Evolutionary conservation across 78 protist genomes (phyloP).

Genomic region (Creolimax fragrantissima): DNA sequence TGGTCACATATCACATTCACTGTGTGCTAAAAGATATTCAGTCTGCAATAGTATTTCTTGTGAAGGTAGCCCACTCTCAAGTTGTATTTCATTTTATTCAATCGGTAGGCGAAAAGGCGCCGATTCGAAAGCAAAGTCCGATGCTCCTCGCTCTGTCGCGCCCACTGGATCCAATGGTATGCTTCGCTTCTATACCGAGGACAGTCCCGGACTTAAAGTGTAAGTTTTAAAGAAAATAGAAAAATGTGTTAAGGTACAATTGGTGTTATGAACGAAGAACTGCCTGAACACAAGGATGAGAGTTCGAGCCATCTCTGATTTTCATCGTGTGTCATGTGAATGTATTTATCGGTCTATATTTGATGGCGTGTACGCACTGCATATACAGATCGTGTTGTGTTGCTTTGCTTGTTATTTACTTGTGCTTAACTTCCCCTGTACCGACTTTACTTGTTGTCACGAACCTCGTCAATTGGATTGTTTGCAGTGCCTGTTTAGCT

Average conservation of each 20-base stretch:
- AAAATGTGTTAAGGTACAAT: not conserved
- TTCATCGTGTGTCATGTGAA: no score
- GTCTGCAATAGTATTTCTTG: not conserved
- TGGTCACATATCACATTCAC: not conserved
- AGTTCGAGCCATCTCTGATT: no score
- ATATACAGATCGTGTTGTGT: not conserved
- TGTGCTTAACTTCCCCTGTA: no score
- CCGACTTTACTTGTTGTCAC: no score
- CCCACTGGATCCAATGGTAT: not conserved
- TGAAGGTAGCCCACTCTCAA: not conserved
- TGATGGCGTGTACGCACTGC: not conserved
- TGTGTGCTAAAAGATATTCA: not conserved
- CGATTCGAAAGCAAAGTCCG: not conserved
- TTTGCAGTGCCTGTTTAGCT: no score
- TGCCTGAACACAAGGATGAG: no score
- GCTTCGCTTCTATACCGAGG: slow-evolving; percentile 15
- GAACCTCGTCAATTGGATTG: no score
- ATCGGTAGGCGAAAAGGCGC: not conserved
- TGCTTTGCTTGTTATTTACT: not conserved
- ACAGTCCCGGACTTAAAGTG: slow-evolving; percentile 16
- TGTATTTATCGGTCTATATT: not conserved
- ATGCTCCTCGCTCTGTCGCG: not conserved
- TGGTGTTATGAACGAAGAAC: not conserved
- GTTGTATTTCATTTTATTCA: not conserved
- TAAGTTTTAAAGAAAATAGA: not conserved